Base-by-base conservation (phyloP, 306 rosid genomes). In the Prunus mira region DNA sequence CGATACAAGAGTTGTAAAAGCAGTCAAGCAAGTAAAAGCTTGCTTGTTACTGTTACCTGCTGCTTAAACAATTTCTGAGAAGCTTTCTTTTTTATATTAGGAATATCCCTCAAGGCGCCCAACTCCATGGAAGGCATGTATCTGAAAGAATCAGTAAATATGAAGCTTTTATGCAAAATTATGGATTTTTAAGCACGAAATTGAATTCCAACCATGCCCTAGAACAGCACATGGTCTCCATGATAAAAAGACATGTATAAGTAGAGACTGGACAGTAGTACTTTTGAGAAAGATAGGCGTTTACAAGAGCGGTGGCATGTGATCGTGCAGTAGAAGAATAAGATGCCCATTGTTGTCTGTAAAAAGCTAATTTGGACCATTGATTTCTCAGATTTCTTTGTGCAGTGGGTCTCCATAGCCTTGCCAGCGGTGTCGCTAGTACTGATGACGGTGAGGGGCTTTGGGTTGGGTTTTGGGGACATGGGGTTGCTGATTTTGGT, bases 321-420 rank as follows among this genome's bases (percentile, higher is more conserved):
- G 89, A 85, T 86, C 85, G 81, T 45, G 69, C 90, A 0, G 64
- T 12, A 24, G 96, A 86, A 67, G 93, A 91, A 83, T 79, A 50
- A 69, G 96, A 75, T 18, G 45, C 78, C 97, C 93, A 93, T 73
- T 86, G 62, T 52, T 86, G 78, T 57, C 68, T 74, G 22, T 63
- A 79, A 25, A 89, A 78, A 11, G 90, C 84, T 47, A 93, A 46
- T 73, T 87, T 91, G 12, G 91, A 73, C 97, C 98, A 93, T 17
- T 83, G 96, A 76, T 93, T 91, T 62, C 93, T 80, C 45, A 89
- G 84, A 82, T 88, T 91, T 73, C 97, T 82, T 65, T 88, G 93
- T 3, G 92, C 96, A 0, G 89, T 68, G 54, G 83, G 91, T 70
- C 91, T 89, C 98, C 97, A 91, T 12, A 88, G 79, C 80, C 98